Conservation (phyloP, 139 green algal genomes). For the Nannochloris sp. region DNA sequence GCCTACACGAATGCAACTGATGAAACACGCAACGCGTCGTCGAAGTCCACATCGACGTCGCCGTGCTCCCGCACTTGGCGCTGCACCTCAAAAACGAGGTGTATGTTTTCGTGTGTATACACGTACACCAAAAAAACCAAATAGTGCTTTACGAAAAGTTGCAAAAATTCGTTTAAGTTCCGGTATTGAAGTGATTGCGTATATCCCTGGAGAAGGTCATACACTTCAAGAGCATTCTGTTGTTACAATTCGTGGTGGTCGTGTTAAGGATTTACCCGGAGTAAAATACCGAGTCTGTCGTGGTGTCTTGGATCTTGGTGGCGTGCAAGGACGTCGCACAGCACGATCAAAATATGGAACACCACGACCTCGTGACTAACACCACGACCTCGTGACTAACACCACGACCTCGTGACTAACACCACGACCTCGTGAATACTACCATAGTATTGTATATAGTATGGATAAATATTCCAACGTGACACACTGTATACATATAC, state of each 20-base stretch:
- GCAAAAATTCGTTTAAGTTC: conserved; percentile 59
- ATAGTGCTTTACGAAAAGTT: conserved; percentile 65
- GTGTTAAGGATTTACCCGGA: conserved; percentile 74
- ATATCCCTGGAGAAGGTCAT: conserved; percentile 59
- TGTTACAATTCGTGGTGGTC: conserved; percentile 66
- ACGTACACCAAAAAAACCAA: conserved; percentile 66
- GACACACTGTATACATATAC: no score
- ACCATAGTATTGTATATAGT: no score
- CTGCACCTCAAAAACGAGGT: conserved; percentile 47
- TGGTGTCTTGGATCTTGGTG: conserved; percentile 55
- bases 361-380: conserved; percentile 33
- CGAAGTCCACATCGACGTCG: conserved; percentile 35
- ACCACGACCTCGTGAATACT: background rate
- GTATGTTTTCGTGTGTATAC: conserved; percentile 62
- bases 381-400: background rate
- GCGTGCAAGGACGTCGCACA: conserved; percentile 46
- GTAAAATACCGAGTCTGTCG: conserved; percentile 58
- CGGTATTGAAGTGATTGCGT: conserved; percentile 48
- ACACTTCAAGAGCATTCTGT: conserved; percentile 81
- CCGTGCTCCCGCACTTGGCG: conserved; percentile 40
- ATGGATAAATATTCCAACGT: no score
- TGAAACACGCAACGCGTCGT: conserved; percentile 29
- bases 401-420: conserved; percentile 23
- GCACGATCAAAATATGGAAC: conserved; percentile 61
- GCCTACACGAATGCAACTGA: conserved; percentile 41